These are phyloP conservation scores for Leccinum subgranulosum DNA, from an alignment of 768 basidiomycete genomes.

Conservation along the genomic window DNA sequence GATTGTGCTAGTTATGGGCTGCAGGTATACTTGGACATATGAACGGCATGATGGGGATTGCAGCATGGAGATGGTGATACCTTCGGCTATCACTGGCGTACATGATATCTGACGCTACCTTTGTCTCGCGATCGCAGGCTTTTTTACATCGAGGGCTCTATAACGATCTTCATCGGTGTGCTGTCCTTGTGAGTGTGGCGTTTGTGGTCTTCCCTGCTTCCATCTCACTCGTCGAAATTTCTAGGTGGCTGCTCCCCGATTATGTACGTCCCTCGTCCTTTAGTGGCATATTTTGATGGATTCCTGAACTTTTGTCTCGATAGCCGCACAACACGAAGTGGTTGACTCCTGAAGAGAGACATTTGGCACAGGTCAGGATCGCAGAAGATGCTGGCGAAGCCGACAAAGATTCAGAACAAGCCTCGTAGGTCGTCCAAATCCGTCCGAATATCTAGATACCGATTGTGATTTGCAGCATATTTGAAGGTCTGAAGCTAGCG, in stretches of 20 bases:
- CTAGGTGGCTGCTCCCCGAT: slow-evolving; percentile 58
- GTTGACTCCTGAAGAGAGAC: slow-evolving; percentile 47
- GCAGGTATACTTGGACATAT: slow-evolving; percentile 68
- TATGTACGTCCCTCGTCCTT: slow-evolving; percentile 39
- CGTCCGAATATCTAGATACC: neutral
- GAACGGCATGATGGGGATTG: slow-evolving; percentile 63
- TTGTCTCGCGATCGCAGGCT: slow-evolving; percentile 43
- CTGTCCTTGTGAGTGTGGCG: slow-evolving; percentile 41
- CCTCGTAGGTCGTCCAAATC: slow-evolving; percentile 45
- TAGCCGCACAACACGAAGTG: slow-evolving; percentile 64
- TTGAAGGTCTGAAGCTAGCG: slow-evolving; percentile 44
- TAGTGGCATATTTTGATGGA: neutral
- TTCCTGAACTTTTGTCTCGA: neutral
- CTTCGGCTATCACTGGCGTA: neutral
- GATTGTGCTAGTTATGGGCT: slow-evolving; percentile 51
- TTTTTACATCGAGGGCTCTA: slow-evolving; percentile 68
- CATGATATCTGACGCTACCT: neutral
- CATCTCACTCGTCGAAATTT: neutral
- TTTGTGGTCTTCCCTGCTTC: too few relatives aligned
- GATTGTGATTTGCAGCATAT: slow-evolving; percentile 7
- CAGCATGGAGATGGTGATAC: slow-evolving; percentile 67
- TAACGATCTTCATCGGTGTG: slow-evolving; percentile 60
- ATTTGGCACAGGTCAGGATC: slow-evolving; percentile 62
- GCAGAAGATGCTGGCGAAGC: slow-evolving; percentile 70
- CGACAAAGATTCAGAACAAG: slow-evolving; percentile 51